These are phyloP conservation scores for Acarospora socialis DNA, from an alignment of 2,329 filamentous ascomycete genomes.

Conservation along the genomic window DNA sequence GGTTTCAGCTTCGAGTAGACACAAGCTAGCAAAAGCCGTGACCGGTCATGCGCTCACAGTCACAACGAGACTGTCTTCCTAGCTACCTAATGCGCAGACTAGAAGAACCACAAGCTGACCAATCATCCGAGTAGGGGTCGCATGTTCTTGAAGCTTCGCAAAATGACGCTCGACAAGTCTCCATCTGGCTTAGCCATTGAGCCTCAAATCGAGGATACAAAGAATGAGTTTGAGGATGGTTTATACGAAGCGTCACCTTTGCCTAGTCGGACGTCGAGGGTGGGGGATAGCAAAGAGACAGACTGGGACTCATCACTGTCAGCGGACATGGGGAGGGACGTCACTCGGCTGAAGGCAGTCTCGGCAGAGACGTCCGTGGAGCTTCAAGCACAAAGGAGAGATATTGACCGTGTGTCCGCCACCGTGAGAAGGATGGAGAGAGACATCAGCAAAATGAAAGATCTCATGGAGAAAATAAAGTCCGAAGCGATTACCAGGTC, in stretches of 20 bases:
- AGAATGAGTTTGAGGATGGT: background rate
- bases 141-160: conserved; percentile 6
- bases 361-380: background rate
- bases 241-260: background rate
- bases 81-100: background rate
- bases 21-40: background rate
- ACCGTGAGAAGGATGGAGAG: background rate
- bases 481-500: background rate
- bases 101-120: no score
- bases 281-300: no score
- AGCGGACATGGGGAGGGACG: no score
- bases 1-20: background rate
- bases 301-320: no score
- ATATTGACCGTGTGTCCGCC: background rate
- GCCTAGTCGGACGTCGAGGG: background rate
- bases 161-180: conserved; percentile 6
- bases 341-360: no score
- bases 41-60: background rate
- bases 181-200: background rate
- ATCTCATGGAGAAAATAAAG: background rate
- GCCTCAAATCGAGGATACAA: background rate
- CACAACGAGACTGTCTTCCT: background rate
- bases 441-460: conserved; percentile 1
- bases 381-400: background rate
- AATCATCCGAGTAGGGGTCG: conserved; percentile 1